Conservation (phyloP, 768 basidiomycete species). For the Hemileccinum impolitum region DNA sequence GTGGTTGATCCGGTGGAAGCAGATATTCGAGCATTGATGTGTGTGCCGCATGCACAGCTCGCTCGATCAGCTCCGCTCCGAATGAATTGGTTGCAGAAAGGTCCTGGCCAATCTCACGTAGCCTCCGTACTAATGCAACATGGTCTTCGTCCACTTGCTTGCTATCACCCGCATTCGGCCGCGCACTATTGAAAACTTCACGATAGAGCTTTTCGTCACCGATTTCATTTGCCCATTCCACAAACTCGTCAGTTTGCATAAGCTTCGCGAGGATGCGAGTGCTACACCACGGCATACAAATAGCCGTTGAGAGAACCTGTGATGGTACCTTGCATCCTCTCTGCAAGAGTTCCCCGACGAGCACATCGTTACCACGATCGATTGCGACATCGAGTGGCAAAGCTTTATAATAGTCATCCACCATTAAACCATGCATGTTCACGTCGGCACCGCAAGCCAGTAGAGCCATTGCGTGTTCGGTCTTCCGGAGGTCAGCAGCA, state of each 20-base stretch:
- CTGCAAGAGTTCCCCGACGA: neutral
- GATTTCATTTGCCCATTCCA: neutral
- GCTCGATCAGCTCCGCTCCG: neutral
- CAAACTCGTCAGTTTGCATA: neutral
- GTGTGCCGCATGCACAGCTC: neutral
- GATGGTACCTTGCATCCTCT: neutral
- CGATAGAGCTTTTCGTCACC: neutral
- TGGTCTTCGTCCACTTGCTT: neutral
- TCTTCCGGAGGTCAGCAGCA: conserved; percentile 1
- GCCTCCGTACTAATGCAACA: neutral
- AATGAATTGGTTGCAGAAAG: neutral
- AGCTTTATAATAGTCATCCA: neutral
- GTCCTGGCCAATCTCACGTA: neutral
- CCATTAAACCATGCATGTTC: neutral
- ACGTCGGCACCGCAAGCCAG: neutral
- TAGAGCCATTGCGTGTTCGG: neutral
- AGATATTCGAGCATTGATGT: neutral
- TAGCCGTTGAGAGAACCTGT: neutral
- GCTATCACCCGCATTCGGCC: neutral
- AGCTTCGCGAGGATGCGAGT: neutral
- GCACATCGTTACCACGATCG: neutral
- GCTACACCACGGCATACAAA: conserved; percentile 6
- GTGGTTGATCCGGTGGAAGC: neutral
- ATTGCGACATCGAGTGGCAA: neutral
- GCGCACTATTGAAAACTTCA: neutral